phyloP scores from a whole-genome alignment of 2,329 filamentous ascomycete species.

The Samsoniella hepiali region DNA sequence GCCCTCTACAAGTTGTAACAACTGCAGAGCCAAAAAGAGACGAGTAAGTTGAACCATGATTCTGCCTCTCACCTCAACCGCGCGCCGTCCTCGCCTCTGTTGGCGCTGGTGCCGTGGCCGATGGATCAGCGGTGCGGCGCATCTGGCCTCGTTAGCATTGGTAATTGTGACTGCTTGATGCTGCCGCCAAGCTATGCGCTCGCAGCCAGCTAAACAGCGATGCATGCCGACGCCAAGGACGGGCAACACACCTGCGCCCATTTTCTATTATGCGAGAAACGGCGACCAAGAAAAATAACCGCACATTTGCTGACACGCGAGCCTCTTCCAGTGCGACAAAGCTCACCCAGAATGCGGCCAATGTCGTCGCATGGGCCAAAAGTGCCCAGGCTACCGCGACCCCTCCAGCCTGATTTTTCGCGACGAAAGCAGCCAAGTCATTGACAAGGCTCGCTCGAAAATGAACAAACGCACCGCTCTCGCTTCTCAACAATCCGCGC shows the following conservation, averaged over 20 bases:
- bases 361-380: conserved; percentile 19
- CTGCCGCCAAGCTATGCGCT: neutral
- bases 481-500: neutral
- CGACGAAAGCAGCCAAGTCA: conserved; percentile 20
- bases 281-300: neutral
- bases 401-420: conserved; percentile 19
- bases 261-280: neutral
- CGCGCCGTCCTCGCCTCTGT: neutral
- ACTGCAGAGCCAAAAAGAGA: conserved; percentile 19
- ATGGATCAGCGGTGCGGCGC: neutral
- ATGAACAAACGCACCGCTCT: conserved; percentile 13
- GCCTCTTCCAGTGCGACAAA: conserved; percentile 15
- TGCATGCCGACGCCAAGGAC: neutral
- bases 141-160: neutral
- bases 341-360: conserved; percentile 20
- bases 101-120: neutral
- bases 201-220: neutral
- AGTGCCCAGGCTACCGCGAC: conserved; percentile 20
- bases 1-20: conserved; percentile 19
- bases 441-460: conserved; percentile 18
- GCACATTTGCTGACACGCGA: neutral
- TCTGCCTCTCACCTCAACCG: no score
- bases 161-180: neutral
- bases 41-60: conserved; percentile 7
- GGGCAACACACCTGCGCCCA: no score